Percentiles rank a stretch among this genome's conserved stretches.
phyloP scores from a whole-genome alignment of 2,329 filamentous ascomycete genomes.

The Chaetomium globosum region DNA sequence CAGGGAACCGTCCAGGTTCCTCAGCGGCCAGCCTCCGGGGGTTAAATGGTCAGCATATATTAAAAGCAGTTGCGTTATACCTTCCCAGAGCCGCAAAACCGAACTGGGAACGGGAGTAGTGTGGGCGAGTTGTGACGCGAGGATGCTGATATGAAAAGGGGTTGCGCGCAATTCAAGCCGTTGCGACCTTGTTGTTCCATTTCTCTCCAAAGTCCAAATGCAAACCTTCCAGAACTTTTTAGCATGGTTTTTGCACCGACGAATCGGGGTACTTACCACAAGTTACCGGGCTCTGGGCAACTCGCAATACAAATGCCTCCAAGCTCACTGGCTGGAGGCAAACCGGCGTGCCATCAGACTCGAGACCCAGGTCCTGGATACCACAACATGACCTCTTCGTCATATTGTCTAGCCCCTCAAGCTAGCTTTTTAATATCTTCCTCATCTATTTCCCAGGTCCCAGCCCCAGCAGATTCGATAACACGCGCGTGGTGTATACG shows the following conservation, averaged over 20 bases:
- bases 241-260: not conserved
- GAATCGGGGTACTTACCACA: conserved; percentile 5
- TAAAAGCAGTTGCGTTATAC: conserved; percentile 31
- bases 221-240: not conserved
- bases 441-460: conserved; percentile 9
- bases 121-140: not conserved
- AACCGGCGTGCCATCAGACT: conserved; percentile 12
- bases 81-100: conserved; percentile 34
- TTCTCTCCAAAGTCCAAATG: conserved; percentile 4
- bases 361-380: conserved; percentile 14
- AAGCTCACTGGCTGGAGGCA: conserved; percentile 7
- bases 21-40: conserved; percentile 31
- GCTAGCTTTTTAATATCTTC: conserved; percentile 10
- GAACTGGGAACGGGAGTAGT: conserved; percentile 24
- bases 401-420: not conserved
- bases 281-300: not conserved
- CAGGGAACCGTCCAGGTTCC: conserved; percentile 20
- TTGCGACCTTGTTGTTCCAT: conserved; percentile 26
- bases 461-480: not conserved
- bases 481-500: not conserved
- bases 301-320: conserved; percentile 14
- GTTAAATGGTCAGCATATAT: conserved; percentile 36
- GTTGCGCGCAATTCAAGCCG: conserved; percentile 10
- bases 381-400: conserved; percentile 14
- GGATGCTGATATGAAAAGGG: conserved; percentile 6